phyloP scores from a whole-genome alignment of 345 rosid genomes.

The Aurinia saxatilis region DNA sequence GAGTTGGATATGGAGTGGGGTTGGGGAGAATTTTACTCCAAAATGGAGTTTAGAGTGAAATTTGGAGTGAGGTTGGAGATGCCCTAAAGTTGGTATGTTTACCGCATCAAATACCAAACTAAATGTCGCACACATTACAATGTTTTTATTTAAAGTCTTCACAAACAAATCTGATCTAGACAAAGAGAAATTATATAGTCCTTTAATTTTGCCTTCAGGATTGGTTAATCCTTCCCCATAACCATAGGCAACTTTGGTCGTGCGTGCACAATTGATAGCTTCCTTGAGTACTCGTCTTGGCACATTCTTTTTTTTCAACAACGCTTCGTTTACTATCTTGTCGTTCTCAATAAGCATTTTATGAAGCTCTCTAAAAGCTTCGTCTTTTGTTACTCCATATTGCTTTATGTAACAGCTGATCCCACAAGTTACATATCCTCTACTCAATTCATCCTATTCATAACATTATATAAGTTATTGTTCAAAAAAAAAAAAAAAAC shows the following conservation, averaged over 20 bases:
- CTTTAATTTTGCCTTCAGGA: conserved; percentile 2
- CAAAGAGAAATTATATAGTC: not conserved
- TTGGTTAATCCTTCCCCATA: conserved; percentile 4
- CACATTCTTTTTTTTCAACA: not conserved
- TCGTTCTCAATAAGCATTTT: not conserved
- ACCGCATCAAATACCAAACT: no score
- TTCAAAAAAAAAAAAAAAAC: no score
- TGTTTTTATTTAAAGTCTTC: not conserved
- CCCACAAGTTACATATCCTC: conserved; percentile 3
- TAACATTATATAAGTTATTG: not conserved
- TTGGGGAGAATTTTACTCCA: no score
- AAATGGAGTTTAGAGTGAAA: no score
- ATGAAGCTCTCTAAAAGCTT: not conserved
- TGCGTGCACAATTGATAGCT: conserved; percentile 7
- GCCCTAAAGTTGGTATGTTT: no score
- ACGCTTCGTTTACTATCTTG: conserved; percentile 1
- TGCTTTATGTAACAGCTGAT: no score
- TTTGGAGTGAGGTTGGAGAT: no score
- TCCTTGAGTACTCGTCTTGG: not conserved
- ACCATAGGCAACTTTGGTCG: not conserved
- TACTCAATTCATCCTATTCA: conserved; percentile 28
- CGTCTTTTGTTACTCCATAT: no score
- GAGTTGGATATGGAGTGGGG: no score
- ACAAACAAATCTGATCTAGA: not conserved
- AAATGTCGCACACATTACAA: no score